Percentiles rank a stretch among this genome's conserved stretches.
Evolutionary conservation across 2,329 filamentous ascomycete species (phyloP).

Genomic region (Orbilia oligospora): DNA sequence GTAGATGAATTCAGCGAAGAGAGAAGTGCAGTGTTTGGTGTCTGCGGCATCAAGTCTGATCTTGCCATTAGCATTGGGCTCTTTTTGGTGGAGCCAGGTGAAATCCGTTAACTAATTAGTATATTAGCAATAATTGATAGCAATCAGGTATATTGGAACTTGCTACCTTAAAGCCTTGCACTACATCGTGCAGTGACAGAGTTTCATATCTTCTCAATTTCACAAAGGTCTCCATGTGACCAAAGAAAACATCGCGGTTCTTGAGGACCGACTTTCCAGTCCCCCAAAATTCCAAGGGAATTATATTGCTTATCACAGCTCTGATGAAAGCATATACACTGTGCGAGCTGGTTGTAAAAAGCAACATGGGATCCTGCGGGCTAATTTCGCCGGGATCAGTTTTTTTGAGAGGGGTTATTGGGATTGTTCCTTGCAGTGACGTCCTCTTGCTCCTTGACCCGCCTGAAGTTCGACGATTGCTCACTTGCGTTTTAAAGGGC

Average conservation of each 20-base stretch:
- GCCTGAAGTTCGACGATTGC: conserved; percentile 11
- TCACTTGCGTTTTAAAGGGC: conserved; percentile 63
- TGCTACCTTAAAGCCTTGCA: conserved; percentile 80
- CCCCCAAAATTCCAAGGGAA: conserved; percentile 85
- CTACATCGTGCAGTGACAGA: conserved; percentile 82
- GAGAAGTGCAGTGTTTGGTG: conserved; percentile 79
- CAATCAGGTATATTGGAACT: conserved; percentile 31
- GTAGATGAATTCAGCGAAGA: conserved; percentile 89
- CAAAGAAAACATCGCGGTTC: conserved; percentile 76
- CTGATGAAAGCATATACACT: conserved; percentile 78
- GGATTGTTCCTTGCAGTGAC: conserved; percentile 14
- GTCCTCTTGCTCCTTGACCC: conserved; percentile 15
- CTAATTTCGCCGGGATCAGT: conserved; percentile 1
- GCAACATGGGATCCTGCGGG: conserved; percentile 33
- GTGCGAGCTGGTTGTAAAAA: conserved; percentile 33
- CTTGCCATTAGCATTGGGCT: conserved; percentile 60
- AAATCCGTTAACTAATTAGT: conserved; percentile 75
- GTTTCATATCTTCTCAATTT: conserved; percentile 84
- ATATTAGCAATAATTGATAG: conserved; percentile 28
- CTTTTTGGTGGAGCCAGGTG: conserved; percentile 77
- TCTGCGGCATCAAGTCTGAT: conserved; percentile 79
- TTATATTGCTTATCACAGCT: conserved; percentile 78
- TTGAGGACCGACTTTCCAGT: conserved; percentile 69
- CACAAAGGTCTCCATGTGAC: conserved; percentile 83
- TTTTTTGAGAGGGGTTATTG: conserved; percentile 1